A percentile compares a stretch with the other conserved stretches of the same genome.
Evolutionary conservation across 495 filamentous ascomycete genomes (phyloP).

Genomic region (Penicillium cosmopolitanum): DNA sequence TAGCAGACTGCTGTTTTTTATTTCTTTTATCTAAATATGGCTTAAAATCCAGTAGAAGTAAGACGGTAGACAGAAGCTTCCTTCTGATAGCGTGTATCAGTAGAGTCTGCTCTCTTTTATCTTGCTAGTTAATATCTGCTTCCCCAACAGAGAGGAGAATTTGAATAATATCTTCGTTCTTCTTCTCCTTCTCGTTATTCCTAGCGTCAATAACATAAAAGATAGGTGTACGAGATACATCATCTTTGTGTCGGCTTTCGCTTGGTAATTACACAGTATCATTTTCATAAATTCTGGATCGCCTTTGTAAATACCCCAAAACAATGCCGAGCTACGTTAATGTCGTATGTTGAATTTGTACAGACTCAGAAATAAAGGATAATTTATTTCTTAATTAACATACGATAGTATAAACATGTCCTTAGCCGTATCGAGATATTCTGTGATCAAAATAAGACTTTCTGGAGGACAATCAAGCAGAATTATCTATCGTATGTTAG

Average conservation of each 20-base stretch:
- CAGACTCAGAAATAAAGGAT: constrained; percentile 1
- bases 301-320: constrained; percentile 6
- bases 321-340: constrained; percentile 9
- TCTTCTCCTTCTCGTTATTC: no score
- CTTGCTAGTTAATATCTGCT: constrained; percentile 9
- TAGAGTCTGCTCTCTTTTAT: constrained; percentile 8
- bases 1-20: constrained; percentile 3
- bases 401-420: constrained; percentile 6
- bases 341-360: constrained; percentile 7
- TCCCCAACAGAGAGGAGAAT: neutral
- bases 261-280: constrained; percentile 8
- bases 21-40: constrained; percentile 3
- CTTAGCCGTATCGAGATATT: neutral
- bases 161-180: constrained; percentile 1
- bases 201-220: constrained; percentile 8
- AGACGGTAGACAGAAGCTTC: neutral
- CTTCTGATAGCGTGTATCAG: constrained; percentile 6
- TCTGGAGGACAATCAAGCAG: constrained; percentile 2
- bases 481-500: constrained; percentile 8
- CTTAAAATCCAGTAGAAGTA: constrained; percentile 9
- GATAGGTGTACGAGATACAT: constrained; percentile 8
- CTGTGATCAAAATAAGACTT: constrained; percentile 8
- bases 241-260: constrained; percentile 8
- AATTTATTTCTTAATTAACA: neutral
- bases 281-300: neutral